Evolutionary conservation across 108 stramenopile genomes (phyloP).

Genomic region (Parmales sp.): DNA sequence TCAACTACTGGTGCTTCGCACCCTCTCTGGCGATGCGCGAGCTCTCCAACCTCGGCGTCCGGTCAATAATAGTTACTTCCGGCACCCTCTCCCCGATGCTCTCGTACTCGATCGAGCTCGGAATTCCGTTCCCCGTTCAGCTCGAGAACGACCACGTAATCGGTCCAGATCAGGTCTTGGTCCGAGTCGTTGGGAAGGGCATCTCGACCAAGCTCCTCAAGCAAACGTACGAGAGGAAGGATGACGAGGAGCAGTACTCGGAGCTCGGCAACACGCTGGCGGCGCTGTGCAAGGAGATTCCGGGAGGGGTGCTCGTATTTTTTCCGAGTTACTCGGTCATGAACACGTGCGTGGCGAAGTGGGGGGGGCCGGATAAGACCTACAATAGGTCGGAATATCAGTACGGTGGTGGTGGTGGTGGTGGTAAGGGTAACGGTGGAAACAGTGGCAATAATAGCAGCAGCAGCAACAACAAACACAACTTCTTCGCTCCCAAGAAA

Average conservation of each 20-base stretch:
- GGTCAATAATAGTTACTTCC: slow-evolving; percentile 80
- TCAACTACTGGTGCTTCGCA: slow-evolving; percentile 98
- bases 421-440: no score
- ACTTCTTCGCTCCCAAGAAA: slow-evolving; percentile 41
- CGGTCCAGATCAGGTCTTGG: slow-evolving; percentile 65
- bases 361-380: slow-evolving; percentile 68
- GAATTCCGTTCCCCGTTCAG: slow-evolving; percentile 69
- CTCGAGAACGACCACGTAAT: slow-evolving; percentile 93
- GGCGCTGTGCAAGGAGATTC: slow-evolving; percentile 52
- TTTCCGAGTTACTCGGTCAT: slow-evolving; percentile 90
- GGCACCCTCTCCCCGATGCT: slow-evolving; percentile 92
- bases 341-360: slow-evolving; percentile 57
- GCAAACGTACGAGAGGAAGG: slow-evolving; percentile 69
- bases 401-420: no score
- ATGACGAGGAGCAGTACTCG: slow-evolving; percentile 69
- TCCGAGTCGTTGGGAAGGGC: slow-evolving; percentile 71
- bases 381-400: no score
- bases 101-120: slow-evolving; percentile 79
- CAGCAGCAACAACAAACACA: slow-evolving; percentile 18
- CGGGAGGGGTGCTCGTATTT: slow-evolving; percentile 89
- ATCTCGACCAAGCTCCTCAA: slow-evolving; percentile 60
- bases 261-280: slow-evolving; percentile 85
- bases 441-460: slow-evolving; percentile 1
- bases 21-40: slow-evolving; percentile 88
- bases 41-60: slow-evolving; percentile 57